Evolutionary conservation across 2,329 filamentous ascomycete genomes (phyloP), one percentile per base, ranked within the genome.

Genomic region (Cercospora beticola): DNA sequence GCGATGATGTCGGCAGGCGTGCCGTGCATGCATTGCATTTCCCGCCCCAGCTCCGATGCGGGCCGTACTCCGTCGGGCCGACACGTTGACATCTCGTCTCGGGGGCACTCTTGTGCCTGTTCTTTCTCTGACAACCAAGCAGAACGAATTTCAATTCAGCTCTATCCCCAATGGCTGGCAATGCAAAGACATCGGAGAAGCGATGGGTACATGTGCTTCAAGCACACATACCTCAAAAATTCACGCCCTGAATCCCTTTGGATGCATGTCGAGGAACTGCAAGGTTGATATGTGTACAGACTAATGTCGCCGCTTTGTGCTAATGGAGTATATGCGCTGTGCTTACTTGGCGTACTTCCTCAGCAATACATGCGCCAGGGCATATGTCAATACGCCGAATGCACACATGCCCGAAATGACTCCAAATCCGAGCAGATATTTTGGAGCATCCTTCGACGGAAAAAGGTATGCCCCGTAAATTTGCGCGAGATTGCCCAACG

Each of bases 391-490:
- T 80, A 78, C 64, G 33, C 70, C 70, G 49, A 73, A 67, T 8
- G 66, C 70, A 28, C 66, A 68, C 68, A 71, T 91, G 1, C 83
- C 85, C 72, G 88, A 90, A 76, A 71, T 72, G 18, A 70, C 70
- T 10, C 68, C 71, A 73, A 79, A 79, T 0, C 76, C 78, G 8
- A 73, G 76, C 40, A 77, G 56, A 61, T 79, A 80, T 61, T 75
- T 75, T 2, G 77, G 77, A 2, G 73, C 74, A 70, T 79, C 74
- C 4, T 74, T 66, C 6, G 59, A 36, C 6, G 72, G 72, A 71
- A 76, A 80, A 3, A 81, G 72, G 66, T 81, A 81, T 7, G 78
- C 76, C 5, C 78, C 76, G 46, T 80, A 83, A 49, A 83, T 82
- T 61, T 68, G 67, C 14, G 68, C 70, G 21, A 71, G 65, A 40